These are phyloP conservation scores for Beauveria scarabaeidicola DNA, from an alignment of 2,329 filamentous ascomycete genomes.

Conservation along the genomic window DNA sequence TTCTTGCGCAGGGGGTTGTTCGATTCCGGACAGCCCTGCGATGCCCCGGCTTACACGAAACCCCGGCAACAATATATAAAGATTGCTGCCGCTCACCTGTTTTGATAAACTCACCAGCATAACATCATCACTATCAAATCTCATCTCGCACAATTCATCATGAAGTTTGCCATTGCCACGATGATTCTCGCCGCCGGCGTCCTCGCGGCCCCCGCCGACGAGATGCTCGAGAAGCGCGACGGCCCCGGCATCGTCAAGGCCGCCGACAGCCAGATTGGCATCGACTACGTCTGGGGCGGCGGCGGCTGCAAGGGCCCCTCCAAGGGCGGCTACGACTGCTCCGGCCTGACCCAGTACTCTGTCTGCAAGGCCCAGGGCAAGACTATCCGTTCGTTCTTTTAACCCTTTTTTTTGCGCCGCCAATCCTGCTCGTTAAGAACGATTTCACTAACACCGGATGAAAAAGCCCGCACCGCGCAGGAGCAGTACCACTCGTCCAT, in stretches of 20 bases:
- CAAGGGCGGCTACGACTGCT: slow-evolving; percentile 16
- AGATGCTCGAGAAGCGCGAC: slow-evolving; percentile 12
- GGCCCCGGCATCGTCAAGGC: slow-evolving; percentile 14
- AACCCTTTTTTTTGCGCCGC: neutral
- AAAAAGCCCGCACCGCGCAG: slow-evolving; percentile 13
- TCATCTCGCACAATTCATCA: neutral
- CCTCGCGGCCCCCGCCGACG: neutral
- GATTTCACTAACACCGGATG: neutral
- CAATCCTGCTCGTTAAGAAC: too few species aligned
- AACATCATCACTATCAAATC: neutral
- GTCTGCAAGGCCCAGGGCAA: slow-evolving; percentile 16
- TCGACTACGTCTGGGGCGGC: slow-evolving; percentile 14
- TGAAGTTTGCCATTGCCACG: slow-evolving; percentile 9
- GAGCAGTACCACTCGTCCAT: slow-evolving; percentile 14
- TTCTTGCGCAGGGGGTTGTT: neutral
- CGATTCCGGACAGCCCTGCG: slow-evolving; percentile 2
- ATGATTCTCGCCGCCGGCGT: slow-evolving; percentile 9
- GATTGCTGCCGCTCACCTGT: neutral
- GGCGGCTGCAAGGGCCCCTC: slow-evolving; percentile 14
- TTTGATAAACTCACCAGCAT: neutral
- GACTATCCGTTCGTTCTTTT: slow-evolving; percentile 12
- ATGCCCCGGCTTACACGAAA: neutral
- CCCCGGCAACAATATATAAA: slow-evolving; percentile 1
- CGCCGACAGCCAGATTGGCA: slow-evolving; percentile 12
- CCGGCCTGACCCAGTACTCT: slow-evolving; percentile 15